These are phyloP conservation scores for Capsella rubella DNA, from an alignment of 441 rosid genomes.

Conservation along the genomic window DNA sequence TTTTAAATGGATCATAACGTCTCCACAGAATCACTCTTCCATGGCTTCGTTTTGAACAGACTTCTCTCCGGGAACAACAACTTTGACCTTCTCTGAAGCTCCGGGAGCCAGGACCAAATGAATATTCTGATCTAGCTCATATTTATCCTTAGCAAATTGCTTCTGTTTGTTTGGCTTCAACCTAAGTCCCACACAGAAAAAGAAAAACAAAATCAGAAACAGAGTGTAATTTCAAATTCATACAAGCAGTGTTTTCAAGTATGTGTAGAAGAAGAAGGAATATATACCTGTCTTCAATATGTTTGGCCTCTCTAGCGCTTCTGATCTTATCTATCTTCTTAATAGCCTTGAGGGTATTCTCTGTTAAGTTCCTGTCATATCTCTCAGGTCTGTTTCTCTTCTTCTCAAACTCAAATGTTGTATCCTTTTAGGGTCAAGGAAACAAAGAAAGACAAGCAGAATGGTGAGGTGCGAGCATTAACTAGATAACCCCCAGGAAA, in stretches of 20 bases:
- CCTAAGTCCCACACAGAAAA: constrained; percentile 50
- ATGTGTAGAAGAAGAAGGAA: constrained; percentile 4
- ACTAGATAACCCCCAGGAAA: background rate
- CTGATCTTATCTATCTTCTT: constrained; percentile 85
- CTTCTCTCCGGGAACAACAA: constrained; percentile 51
- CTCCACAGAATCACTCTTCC: constrained; percentile 65
- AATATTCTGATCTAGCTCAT: constrained; percentile 61
- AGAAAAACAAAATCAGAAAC: constrained; percentile 14
- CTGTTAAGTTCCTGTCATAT: constrained; percentile 79
- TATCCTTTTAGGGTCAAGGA: constrained; percentile 53
- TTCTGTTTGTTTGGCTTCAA: constrained; percentile 57
- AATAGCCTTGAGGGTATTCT: constrained; percentile 71
- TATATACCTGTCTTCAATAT: constrained; percentile 61
- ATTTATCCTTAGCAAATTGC: constrained; percentile 43
- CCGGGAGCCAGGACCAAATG: constrained; percentile 56
- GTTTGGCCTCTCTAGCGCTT: constrained; percentile 53
- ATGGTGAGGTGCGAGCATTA: constrained; percentile 1
- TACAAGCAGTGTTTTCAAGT: background rate
- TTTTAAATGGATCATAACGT: constrained; percentile 15
- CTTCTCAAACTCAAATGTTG: constrained; percentile 93
- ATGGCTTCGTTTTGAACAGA: constrained; percentile 57
- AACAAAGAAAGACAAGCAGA: constrained; percentile 18
- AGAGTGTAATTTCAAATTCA: background rate
- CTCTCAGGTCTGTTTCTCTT: constrained; percentile 95
- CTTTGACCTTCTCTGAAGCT: constrained; percentile 65